phyloP scores from a whole-genome alignment of 352 stramenopile species.

The Globisporangium cylindrosporum region DNA sequence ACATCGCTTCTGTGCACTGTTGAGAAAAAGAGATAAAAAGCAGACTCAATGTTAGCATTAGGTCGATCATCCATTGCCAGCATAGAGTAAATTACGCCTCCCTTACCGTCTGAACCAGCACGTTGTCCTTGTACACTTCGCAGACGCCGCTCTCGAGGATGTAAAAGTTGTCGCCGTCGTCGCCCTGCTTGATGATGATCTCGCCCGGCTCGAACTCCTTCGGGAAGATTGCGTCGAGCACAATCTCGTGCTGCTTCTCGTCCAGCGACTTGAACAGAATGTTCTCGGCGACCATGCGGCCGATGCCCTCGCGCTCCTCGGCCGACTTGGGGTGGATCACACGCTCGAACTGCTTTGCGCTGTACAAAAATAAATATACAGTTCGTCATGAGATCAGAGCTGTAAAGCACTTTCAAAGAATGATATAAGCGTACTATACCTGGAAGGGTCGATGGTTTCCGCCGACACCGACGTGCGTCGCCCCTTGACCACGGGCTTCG shows the following conservation, averaged over 20 bases:
- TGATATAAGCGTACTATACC: background rate
- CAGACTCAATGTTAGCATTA: background rate
- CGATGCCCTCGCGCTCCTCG: conserved; percentile 74
- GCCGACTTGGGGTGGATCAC: conserved; percentile 83
- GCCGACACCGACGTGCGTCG: conserved; percentile 87
- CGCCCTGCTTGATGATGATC: conserved; percentile 89
- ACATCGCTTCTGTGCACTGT: conserved; percentile 82
- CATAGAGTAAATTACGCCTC: background rate
- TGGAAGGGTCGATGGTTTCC: conserved; percentile 81
- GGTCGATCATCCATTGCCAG: background rate
- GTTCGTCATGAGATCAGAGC: background rate
- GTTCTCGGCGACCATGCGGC: conserved; percentile 83
- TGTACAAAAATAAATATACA: background rate
- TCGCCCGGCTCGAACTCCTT: conserved; percentile 76
- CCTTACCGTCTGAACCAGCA: conserved; percentile 80
- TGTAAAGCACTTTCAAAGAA: background rate
- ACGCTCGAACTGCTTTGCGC: conserved; percentile 76
- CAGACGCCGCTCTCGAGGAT: conserved; percentile 93
- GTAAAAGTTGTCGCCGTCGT: conserved; percentile 94
- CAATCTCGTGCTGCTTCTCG: conserved; percentile 84
- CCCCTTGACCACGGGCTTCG: conserved; percentile 75
- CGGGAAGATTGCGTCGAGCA: conserved; percentile 85
- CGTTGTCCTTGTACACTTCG: conserved; percentile 86
- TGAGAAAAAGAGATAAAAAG: background rate
- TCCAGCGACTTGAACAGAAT: conserved; percentile 90